These are phyloP conservation scores for Pyrenopolyporus hunteri DNA, from an alignment of 495 filamentous ascomycete species.

Conservation along the genomic window DNA sequence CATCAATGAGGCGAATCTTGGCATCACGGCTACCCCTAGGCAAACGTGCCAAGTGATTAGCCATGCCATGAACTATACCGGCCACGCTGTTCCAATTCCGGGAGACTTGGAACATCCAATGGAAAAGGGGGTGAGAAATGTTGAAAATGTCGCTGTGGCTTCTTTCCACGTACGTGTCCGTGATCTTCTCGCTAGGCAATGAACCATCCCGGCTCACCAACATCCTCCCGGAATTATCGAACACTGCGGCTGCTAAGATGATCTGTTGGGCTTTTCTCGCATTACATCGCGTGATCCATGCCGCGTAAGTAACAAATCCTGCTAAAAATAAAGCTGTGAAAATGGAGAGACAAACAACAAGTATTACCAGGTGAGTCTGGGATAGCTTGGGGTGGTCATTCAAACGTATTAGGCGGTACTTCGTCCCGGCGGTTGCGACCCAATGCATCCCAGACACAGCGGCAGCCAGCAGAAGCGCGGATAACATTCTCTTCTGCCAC, in stretches of 20 bases:
- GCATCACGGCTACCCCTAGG: conserved; percentile 34
- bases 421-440: conserved; percentile 75
- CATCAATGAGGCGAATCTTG: conserved; percentile 45
- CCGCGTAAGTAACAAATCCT: conserved; percentile 59
- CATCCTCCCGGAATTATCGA: conserved; percentile 74
- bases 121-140: conserved; percentile 78
- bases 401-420: conserved; percentile 57
- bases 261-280: conserved; percentile 76
- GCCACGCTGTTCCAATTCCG: conserved; percentile 74
- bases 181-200: conserved; percentile 83
- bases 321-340: conserved; percentile 62
- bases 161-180: conserved; percentile 75
- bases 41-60: conserved; percentile 57
- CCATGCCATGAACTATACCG: conserved; percentile 73
- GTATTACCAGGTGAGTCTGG: conserved; percentile 64
- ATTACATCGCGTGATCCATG: conserved; percentile 59
- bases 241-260: conserved; percentile 75
- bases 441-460: conserved; percentile 91
- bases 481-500: conserved; percentile 74
- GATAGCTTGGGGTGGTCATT: conserved; percentile 47
- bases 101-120: conserved; percentile 84
- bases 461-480: conserved; percentile 68
- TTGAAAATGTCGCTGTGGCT: conserved; percentile 78
- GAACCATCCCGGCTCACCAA: conserved; percentile 81
- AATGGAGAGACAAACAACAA: conserved; percentile 68